phyloP scores from a whole-genome alignment of 169 alveolate species.

The Besnoitia besnoiti region DNA sequence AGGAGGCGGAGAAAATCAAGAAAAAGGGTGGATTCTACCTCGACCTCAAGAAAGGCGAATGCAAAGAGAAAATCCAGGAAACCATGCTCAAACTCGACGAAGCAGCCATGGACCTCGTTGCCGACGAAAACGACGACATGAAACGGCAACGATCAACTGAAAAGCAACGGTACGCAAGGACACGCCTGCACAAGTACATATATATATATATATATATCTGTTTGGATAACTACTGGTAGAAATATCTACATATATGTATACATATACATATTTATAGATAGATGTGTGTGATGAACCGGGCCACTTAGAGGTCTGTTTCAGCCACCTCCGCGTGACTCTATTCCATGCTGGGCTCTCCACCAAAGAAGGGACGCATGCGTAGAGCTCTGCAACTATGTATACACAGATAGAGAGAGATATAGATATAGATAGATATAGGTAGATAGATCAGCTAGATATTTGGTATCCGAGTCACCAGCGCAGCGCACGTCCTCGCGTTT shows the following conservation, averaged over 20 bases:
- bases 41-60: conserved; percentile 1
- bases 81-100: conserved; percentile 23
- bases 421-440: too few species aligned
- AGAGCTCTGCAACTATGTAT: too few species aligned
- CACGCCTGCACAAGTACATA: neutral
- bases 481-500: too few species aligned
- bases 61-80: conserved; percentile 11
- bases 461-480: too few species aligned
- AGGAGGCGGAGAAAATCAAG: neutral
- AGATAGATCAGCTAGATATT: too few species aligned
- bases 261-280: neutral
- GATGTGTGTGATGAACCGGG: neutral
- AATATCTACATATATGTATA: neutral
- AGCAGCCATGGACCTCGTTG: neutral
- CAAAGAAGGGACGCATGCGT: too few species aligned
- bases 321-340: too few species aligned
- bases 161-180: conserved; percentile 25
- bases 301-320: too few species aligned
- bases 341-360: too few species aligned
- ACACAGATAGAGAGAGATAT: too few species aligned
- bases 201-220: neutral
- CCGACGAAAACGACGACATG: conserved; percentile 44
- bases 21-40: neutral
- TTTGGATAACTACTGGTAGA: neutral
- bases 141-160: neutral